Conservation (phyloP, 2,329 filamentous ascomycete genomes). For the Epichloe bromicola region DNA sequence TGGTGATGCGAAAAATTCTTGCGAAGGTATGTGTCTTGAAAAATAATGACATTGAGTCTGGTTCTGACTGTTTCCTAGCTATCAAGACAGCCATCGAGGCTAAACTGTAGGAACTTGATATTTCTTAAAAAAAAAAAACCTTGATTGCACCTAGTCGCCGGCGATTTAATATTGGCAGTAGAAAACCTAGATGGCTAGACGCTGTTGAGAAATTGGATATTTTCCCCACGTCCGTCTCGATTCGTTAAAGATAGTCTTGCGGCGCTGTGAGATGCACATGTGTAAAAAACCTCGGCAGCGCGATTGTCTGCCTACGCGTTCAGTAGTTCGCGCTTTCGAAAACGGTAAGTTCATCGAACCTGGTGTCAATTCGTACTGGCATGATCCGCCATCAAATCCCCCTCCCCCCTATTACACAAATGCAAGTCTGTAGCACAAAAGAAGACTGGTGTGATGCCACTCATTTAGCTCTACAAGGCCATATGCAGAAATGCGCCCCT, state of each 20-base stretch:
- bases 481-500: slow-evolving; percentile 19
- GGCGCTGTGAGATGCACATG: too few species aligned
- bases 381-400: neutral
- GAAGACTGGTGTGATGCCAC: neutral
- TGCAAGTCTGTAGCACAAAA: neutral
- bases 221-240: neutral
- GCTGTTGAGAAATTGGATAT: neutral
- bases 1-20: slow-evolving; percentile 74
- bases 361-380: neutral
- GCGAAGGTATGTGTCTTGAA: slow-evolving; percentile 48
- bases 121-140: too few species aligned
- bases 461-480: slow-evolving; percentile 4
- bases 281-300: too few species aligned
- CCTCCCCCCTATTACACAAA: neutral
- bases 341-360: too few species aligned
- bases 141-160: too few species aligned
- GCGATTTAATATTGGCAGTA: neutral
- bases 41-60: slow-evolving; percentile 6
- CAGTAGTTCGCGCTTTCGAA: too few species aligned
- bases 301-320: too few species aligned
- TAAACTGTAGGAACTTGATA: slow-evolving; percentile 5
- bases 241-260: neutral
- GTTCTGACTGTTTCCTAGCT: slow-evolving; percentile 5
- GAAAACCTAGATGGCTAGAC: neutral
- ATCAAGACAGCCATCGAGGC: slow-evolving; percentile 10